Evolutionary conservation across 179 eudicot species (phyloP).

Genomic region (Silene coronaria): DNA sequence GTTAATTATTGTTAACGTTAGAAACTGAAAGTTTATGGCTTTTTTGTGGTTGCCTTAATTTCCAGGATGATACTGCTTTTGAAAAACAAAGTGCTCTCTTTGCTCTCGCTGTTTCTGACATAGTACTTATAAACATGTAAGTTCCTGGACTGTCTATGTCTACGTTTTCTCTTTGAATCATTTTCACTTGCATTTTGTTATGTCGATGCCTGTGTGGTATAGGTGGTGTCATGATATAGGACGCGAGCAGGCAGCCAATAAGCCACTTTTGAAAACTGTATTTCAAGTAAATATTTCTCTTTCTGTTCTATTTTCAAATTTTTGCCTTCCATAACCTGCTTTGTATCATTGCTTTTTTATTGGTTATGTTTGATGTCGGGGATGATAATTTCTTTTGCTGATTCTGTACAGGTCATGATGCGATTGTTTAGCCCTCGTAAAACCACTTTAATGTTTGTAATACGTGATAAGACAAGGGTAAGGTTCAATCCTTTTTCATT

Average conservation of each 20-base stretch:
- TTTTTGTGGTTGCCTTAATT: conserved; percentile 7
- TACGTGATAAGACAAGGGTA: conserved; percentile 98
- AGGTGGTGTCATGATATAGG: conserved; percentile 99
- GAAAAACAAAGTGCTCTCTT: conserved; percentile 40
- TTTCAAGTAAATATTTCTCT: conserved; percentile 60
- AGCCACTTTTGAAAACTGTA: conserved; percentile 92
- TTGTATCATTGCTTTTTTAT: not conserved
- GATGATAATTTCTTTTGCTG: not conserved
- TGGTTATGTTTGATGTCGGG: not conserved
- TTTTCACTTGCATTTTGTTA: not conserved
- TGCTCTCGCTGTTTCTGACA: conserved; percentile 38
- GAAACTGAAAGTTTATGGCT: not conserved
- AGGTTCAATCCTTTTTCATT: not conserved
- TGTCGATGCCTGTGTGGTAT: conserved; percentile 13
- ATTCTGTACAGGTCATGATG: conserved; percentile 81
- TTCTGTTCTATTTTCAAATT: not conserved
- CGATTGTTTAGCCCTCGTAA: conserved; percentile 98
- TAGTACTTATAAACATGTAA: conserved; percentile 39
- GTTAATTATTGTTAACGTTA: not conserved
- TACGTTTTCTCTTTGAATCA: not conserved
- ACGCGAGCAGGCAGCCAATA: conserved; percentile 99
- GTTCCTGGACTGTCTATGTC: conserved; percentile 6
- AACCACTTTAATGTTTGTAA: conserved; percentile 95
- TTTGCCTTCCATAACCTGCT: not conserved
- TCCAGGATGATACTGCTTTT: conserved; percentile 38